Conservation (phyloP, 2,329 filamentous ascomycete genomes). For the Neurospora sp. region DNA sequence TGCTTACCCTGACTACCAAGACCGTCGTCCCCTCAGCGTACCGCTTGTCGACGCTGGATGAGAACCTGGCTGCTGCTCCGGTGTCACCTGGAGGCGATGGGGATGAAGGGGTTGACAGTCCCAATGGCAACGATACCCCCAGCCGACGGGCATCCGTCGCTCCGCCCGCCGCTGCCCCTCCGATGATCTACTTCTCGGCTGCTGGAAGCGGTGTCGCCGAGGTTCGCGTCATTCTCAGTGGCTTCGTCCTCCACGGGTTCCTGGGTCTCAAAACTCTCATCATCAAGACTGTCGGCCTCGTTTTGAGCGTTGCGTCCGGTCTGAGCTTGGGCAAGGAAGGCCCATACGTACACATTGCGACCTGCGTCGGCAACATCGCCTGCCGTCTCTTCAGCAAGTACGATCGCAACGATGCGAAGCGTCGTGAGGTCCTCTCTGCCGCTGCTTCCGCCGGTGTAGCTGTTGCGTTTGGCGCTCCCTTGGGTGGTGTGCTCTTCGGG, state of each 20-base stretch:
- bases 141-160: constrained; percentile 28
- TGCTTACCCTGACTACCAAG: constrained; percentile 81
- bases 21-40: constrained; percentile 87
- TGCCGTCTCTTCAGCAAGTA: constrained; percentile 94
- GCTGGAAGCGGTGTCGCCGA: constrained; percentile 95
- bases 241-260: constrained; percentile 94
- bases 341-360: constrained; percentile 94
- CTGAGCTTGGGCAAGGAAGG: constrained; percentile 90
- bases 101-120: constrained; percentile 31
- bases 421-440: constrained; percentile 87
- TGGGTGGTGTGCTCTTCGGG: constrained; percentile 82
- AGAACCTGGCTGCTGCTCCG: constrained; percentile 70
- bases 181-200: constrained; percentile 92
- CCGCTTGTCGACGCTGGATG: constrained; percentile 79
- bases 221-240: constrained; percentile 94
- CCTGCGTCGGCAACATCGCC: constrained; percentile 89
- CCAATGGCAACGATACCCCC: constrained; percentile 14
- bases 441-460: constrained; percentile 86
- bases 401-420: constrained; percentile 85
- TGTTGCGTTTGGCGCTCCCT: constrained; percentile 84
- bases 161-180: constrained; percentile 34
- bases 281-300: constrained; percentile 72
- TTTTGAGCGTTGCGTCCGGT: constrained; percentile 85
- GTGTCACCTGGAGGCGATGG: constrained; percentile 29
- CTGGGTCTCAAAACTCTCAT: constrained; percentile 79